Evolutionary conservation across 2,329 filamentous ascomycete species (phyloP), one percentile per base, ranked within the genome.

Genomic region (Cladophialophora bantiana): DNA sequence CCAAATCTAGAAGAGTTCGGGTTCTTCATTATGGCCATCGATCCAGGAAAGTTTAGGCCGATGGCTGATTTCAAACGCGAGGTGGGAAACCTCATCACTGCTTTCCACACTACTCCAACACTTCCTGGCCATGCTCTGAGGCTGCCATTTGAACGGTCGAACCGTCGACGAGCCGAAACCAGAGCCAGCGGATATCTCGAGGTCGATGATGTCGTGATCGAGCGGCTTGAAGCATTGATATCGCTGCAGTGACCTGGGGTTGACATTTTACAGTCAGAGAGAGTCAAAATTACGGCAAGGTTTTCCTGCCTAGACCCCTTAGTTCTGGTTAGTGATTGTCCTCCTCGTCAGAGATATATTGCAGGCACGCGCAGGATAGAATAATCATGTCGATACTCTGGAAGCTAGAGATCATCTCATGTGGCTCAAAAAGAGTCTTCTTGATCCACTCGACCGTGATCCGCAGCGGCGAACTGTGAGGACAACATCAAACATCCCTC

Each of bases 31-130:
- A 63, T 68, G 50, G 59, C 57, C 15, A 64, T 68, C 6, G 63
- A 68, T 42, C 67, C 67, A 1, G 45, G 59, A 7, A 63, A 26
- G 48, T 68, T 68, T 59, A 54, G 67, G 15, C 67, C 59, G 7
- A 66, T 68, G 35, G 67, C 55, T 7, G 67, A 68, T 42, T 68
- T 68, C 67, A 68, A 68, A 35, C 34, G 58, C 1, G 63, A 68
- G 52, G 68, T 68, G 7, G 59, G 59, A 0, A 62, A 60, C 13
- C 59, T 65, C 7, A 61, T 65, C 50, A 59, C 56, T n/a, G 63
- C 63, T 15, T 65, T 65, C 40, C 63, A 65, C 50, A 48, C 57
- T 4, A 59, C 63, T 12, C 63, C 63, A 3, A 56, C 63, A 18
- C 32, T 65, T 26, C 56, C 63, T 2, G 63, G 63, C 18, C 45